phyloP scores from a whole-genome alignment of 2,329 filamentous ascomycete genomes.

The Fusarium penzigii region DNA sequence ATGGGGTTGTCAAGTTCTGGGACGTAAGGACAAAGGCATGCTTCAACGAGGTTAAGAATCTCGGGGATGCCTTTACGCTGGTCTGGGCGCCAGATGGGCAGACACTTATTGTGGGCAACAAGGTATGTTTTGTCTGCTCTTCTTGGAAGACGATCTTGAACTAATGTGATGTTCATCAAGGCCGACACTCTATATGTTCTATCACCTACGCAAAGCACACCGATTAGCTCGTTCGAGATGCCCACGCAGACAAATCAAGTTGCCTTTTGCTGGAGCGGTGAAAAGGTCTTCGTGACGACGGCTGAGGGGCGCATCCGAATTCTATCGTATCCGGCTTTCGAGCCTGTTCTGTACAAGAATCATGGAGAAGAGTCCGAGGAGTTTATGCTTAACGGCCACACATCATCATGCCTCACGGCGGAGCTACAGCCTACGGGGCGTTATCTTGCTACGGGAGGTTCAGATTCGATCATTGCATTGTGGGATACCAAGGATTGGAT shows the following conservation, averaged over 20 bases:
- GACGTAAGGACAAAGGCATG: slow-evolving; percentile 73
- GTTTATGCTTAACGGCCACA: slow-evolving; percentile 71
- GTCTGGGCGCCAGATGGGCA: slow-evolving; percentile 74
- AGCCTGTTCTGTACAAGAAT: slow-evolving; percentile 53
- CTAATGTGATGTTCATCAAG: slow-evolving; percentile 35
- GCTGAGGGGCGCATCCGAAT: slow-evolving; percentile 71
- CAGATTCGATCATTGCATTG: slow-evolving; percentile 72
- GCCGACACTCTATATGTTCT: slow-evolving; percentile 64
- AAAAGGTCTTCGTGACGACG: slow-evolving; percentile 70
- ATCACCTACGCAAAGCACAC: slow-evolving; percentile 58
- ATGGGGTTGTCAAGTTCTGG: slow-evolving; percentile 78
- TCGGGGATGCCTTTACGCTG: slow-evolving; percentile 69
- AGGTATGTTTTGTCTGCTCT: slow-evolving; percentile 47
- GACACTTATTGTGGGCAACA: slow-evolving; percentile 71
- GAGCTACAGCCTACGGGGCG: slow-evolving; percentile 71
- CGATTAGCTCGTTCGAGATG: slow-evolving; percentile 62
- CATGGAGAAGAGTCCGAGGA: slow-evolving; percentile 48
- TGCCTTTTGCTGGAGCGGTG: slow-evolving; percentile 71
- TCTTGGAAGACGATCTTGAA: background rate
- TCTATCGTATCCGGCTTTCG: slow-evolving; percentile 65
- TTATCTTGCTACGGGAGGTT: slow-evolving; percentile 73
- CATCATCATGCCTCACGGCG: slow-evolving; percentile 68
- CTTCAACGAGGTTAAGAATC: slow-evolving; percentile 67
- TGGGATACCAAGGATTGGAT: slow-evolving; percentile 81
- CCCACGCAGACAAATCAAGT: slow-evolving; percentile 69